phyloP scores from a whole-genome alignment of 2,329 filamentous ascomycete species.

The Nemania diffusa region DNA sequence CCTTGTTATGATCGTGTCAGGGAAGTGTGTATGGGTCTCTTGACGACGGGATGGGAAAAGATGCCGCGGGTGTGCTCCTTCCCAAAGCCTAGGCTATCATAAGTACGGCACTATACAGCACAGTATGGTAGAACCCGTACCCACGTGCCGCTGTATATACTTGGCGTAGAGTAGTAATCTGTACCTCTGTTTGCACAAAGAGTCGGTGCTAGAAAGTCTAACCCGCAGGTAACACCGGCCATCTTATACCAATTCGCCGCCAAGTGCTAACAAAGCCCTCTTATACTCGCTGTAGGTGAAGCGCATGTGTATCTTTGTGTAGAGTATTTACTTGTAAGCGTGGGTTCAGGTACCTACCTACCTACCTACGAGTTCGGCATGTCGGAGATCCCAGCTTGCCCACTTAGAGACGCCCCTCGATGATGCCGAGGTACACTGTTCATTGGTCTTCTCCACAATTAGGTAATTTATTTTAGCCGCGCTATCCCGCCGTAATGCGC shows the following conservation, averaged over 20 bases:
- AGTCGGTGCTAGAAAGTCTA: neutral
- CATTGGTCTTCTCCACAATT: neutral
- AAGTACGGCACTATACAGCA: neutral
- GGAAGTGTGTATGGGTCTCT: slow-evolving; percentile 24
- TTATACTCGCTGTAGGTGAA: neutral
- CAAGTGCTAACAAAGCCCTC: neutral
- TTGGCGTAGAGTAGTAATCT: neutral
- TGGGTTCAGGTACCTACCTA: neutral
- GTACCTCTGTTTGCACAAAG: neutral
- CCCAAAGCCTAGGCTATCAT: neutral
- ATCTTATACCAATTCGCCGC: neutral
- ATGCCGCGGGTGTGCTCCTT: slow-evolving; percentile 22
- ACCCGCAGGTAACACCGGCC: neutral
- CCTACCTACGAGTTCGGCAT: slow-evolving; percentile 15
- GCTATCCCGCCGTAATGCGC: slow-evolving; percentile 30
- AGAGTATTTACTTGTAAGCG: neutral
- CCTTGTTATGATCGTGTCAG: slow-evolving; percentile 19
- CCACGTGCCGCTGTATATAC: neutral
- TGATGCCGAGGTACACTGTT: neutral
- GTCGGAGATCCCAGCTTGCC: neutral
- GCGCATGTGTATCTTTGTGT: neutral
- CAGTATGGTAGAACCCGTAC: neutral
- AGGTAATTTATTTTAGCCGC: slow-evolving; percentile 26
- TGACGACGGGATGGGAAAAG: slow-evolving; percentile 17
- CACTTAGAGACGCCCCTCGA: neutral